Conservation (phyloP, 345 rosid species). For the Limnanthes douglasii region DNA sequence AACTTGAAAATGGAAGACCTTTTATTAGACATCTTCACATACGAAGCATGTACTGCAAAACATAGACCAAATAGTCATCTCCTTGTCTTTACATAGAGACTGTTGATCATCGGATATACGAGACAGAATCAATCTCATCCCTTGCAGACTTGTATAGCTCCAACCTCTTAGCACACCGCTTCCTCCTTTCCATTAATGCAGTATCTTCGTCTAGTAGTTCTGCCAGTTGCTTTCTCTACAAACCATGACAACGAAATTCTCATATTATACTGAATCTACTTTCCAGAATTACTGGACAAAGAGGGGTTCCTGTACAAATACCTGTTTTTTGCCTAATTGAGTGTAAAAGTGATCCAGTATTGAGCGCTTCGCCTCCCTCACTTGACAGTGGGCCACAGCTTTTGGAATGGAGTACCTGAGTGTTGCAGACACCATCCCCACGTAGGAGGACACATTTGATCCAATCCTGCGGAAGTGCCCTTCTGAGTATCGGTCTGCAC, state of each 20-base stretch:
- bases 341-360: conserved; percentile 34
- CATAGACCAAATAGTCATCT: too few species aligned
- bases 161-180: conserved; percentile 28
- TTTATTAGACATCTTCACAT: too few species aligned
- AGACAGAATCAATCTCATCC: conserved; percentile 34
- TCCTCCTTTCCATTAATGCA: conserved; percentile 31
- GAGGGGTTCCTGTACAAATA: too few species aligned
- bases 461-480: conserved; percentile 45
- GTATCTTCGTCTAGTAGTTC: conserved; percentile 39
- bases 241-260: too few species aligned
- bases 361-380: conserved; percentile 37
- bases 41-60: too few species aligned
- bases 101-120: conserved; percentile 10
- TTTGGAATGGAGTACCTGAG: conserved; percentile 44
- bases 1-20: too few species aligned
- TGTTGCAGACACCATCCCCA: conserved; percentile 41
- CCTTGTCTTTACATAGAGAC: too few species aligned
- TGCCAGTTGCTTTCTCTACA: conserved; percentile 27
- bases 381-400: conserved; percentile 59
- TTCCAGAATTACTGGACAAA: too few species aligned
- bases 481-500: conserved; percentile 28
- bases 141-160: conserved; percentile 35
- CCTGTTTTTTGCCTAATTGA: conserved; percentile 41
- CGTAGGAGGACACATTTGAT: conserved; percentile 36
- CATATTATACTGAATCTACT: too few species aligned